Base-by-base conservation (phyloP, 2,329 filamentous ascomycete species). In the Alternaria sp. region DNA sequence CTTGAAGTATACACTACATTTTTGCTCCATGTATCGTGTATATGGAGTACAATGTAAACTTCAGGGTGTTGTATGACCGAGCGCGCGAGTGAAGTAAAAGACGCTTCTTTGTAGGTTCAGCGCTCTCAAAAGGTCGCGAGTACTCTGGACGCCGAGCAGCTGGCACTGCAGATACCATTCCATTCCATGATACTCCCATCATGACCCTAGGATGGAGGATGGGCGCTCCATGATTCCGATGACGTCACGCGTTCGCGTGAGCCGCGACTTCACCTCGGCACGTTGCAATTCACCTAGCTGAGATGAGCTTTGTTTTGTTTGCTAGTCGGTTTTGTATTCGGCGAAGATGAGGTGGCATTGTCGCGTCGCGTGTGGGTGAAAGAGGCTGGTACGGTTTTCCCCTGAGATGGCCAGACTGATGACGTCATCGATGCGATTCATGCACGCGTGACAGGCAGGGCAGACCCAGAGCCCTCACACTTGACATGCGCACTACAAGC, bases 81-180 rank as follows among this genome's bases (percentile, higher is more conserved):
- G 8, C 0, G 36, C 36, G 36, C 0, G 9, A 17, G 5, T 40
- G 1, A n/a, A 36, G 30, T 9, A 40, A 40, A 40, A 40, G 2
- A 17, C 36, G 5, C n/a, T 40, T n/a, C 15, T n/a, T 3, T 5
- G 2, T 40, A 40, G n/a, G 3, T 8, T 40, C n/a, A 40, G 36
- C 36, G n/a, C 36, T 11, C 2, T 17, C 3, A 2, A 2, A 36
- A 10, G 0, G 5, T 40, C 3, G 36, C 36, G 2, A 40, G 1
- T 11, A 17, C 36, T 40, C 3, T 40, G n/a, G 0, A 40, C 10
- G 17, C 15, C 3, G 4, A 36, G 32, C 32, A 1, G 0, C n/a
- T 6, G 0, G 2, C 1, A n/a, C 8, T 9, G 15, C 3, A 9
- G n/a, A 5, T 3, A 0, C 15, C 15, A 1, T 4, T 10, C 4